Conservation (phyloP, 768 basidiomycete genomes). For the Tephrocybe sp. region DNA sequence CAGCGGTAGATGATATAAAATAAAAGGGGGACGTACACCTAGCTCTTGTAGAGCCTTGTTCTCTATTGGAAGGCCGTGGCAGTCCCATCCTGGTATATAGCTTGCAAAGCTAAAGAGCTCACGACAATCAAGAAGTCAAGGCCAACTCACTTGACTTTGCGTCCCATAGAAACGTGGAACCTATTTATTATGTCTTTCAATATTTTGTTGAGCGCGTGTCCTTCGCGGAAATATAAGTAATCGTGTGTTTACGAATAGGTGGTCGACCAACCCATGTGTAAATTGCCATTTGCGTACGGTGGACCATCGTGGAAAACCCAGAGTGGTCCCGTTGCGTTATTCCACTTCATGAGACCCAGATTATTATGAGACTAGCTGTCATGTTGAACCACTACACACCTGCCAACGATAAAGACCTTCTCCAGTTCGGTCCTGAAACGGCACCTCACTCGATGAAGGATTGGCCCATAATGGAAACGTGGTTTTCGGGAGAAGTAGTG, state of each 20-base stretch:
- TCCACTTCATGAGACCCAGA: conserved; percentile 46
- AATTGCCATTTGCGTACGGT: conserved; percentile 94
- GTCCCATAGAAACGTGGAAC: conserved; percentile 76
- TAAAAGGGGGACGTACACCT: conserved; percentile 43
- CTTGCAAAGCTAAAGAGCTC: conserved; percentile 37
- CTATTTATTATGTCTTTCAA: conserved; percentile 95
- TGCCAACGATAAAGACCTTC: conserved; percentile 80
- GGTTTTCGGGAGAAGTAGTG: conserved; percentile 83
- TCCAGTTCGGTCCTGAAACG: conserved; percentile 62
- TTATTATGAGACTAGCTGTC: neutral
- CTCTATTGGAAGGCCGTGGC: conserved; percentile 96
- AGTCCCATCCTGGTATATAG: conserved; percentile 97
- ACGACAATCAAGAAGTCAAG: neutral
- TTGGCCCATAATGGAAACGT: conserved; percentile 73
- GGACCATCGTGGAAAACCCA: conserved; percentile 96
- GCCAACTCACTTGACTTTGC: conserved; percentile 72
- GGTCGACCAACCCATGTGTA: conserved; percentile 95
- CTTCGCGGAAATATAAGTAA: conserved; percentile 36
- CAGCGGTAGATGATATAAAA: neutral
- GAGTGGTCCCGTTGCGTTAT: conserved; percentile 61
- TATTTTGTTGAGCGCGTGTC: conserved; percentile 95
- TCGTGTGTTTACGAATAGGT: neutral
- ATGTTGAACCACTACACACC: conserved; percentile 39
- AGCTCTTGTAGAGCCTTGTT: conserved; percentile 86
- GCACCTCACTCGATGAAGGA: conserved; percentile 58